Base-by-base conservation (phyloP, 1,284 basidiomycete genomes). In the Mycena citricolor region DNA sequence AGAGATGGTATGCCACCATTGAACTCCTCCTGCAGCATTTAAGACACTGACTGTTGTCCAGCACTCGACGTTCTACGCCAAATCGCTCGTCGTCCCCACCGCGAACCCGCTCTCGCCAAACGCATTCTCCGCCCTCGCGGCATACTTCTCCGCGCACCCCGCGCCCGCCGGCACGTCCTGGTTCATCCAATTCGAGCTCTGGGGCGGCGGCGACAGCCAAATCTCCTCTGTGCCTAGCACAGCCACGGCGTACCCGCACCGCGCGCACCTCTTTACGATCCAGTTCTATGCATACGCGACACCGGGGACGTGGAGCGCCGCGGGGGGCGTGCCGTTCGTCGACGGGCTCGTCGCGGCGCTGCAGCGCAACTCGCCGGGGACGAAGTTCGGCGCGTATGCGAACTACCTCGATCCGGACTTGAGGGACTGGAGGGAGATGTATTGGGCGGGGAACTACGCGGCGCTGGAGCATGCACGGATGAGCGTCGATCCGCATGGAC, bases 381-480 rank as follows among this genome's bases (percentile, higher is more conserved):
- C 41, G 67, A 67, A 67, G 43, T 61, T 41, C 66, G 67, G 69
- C 8, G 66, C 66, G 4, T 73, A 71, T 40, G 52, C 61, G 6
- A 71, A 70, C 44, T 73, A 73, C 41, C 50, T 69, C 12, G 70
- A 73, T 31, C 63, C 69, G 33, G 53, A 60, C 39, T 56, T 71
- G 7, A 42, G 36, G 7, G 58, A 69, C 35, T 70, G 70, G 70
- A 43, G 39, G 65, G 53, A 23, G 28, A 42, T 37, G 28, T 42
- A 47, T 31, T 47, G 42, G 26, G 33, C 32, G 4, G 25, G n/a
- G 8, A 47, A 47, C 22, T 47, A 47, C 22, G 14, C 19, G 28
- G 39, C 29, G 12, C 14, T 47, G 34, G 25, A 13, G 23, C 22
- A 16, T 13, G 25, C 38, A 25, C 45, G 29, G 23, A 24, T 41